Evolutionary conservation across 225 moss, liverwort and hornwort genomes (phyloP).

Genomic region (Climacium dendroides): DNA sequence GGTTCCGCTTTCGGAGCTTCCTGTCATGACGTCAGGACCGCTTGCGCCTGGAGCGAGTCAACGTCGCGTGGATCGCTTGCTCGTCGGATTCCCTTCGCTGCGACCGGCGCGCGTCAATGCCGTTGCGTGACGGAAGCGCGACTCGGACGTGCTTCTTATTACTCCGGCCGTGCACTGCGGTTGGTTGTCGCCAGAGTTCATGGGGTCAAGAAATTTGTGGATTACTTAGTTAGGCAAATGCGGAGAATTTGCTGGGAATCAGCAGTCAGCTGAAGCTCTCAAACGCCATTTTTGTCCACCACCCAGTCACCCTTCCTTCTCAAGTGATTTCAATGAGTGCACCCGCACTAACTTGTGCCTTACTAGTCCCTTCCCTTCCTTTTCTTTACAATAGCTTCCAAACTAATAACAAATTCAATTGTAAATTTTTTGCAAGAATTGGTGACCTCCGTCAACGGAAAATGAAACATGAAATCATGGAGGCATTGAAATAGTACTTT

Average conservation of each 20-base stretch:
- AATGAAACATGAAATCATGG: not conserved
- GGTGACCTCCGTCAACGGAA: not conserved
- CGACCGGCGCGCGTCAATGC: not conserved
- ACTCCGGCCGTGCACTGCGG: not conserved
- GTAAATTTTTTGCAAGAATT: too few species aligned
- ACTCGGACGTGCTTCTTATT: not conserved
- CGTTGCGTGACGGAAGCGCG: not conserved
- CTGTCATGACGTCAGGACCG: not conserved
- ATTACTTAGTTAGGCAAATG: not conserved
- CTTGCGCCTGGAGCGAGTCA: not conserved
- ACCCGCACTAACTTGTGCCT: not conserved
- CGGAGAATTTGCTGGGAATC: not conserved
- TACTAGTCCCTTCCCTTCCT: not conserved
- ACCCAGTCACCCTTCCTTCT: too few species aligned
- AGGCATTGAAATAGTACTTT: not conserved
- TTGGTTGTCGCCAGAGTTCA: not conserved
- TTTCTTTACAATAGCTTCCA: not conserved
- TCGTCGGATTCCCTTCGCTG: not conserved
- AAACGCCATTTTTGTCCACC: not conserved
- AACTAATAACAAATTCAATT: too few species aligned
- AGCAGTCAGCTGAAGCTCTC: too few species aligned
- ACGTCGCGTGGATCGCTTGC: not conserved
- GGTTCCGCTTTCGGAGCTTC: not conserved
- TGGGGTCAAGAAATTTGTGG: not conserved
- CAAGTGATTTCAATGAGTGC: not conserved